These are phyloP conservation scores for Neofusicoccum sp. DNA, from an alignment of 2,329 filamentous ascomycete genomes.

Conservation along the genomic window DNA sequence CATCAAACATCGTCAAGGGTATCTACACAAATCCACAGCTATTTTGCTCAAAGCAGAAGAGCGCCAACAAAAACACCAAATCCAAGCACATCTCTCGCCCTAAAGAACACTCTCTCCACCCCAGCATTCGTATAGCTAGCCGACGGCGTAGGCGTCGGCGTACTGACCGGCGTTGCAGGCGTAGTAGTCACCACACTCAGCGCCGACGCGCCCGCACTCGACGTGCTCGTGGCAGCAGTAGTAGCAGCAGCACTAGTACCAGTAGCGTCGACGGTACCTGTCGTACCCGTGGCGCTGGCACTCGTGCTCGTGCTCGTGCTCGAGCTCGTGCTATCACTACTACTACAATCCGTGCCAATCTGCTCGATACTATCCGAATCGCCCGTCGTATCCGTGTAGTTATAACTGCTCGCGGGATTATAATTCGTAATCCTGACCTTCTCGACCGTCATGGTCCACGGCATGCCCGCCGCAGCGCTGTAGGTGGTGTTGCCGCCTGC, in stretches of 20 bases:
- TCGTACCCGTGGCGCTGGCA: background rate
- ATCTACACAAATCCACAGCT: no score
- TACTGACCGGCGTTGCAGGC: background rate
- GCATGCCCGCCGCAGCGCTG: slow-evolving; percentile 37
- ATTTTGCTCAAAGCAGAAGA: no score
- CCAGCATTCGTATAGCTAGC: background rate
- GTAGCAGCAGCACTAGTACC: background rate
- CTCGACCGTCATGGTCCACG: slow-evolving; percentile 57
- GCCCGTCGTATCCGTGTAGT: slow-evolving; percentile 53
- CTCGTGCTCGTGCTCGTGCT: background rate
- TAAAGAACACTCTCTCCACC: background rate
- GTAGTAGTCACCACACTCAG: background rate
- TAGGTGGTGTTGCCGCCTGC: slow-evolving; percentile 62
- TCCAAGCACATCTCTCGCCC: no score
- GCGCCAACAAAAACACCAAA: no score
- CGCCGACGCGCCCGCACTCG: background rate
- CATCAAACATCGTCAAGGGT: no score
- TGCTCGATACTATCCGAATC: slow-evolving; percentile 52
- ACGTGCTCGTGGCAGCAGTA: background rate
- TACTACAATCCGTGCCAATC: slow-evolving; percentile 24
- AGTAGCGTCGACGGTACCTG: no score
- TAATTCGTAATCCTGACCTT: slow-evolving; percentile 55
- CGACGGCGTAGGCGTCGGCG: background rate
- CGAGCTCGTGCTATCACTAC: background rate
- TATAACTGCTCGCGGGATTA: slow-evolving; percentile 54